Evolutionary conservation across 2,329 filamentous ascomycete species (phyloP), one percentile per base, ranked within the genome.

Genomic region (Colletotrichum sansevieriae): DNA sequence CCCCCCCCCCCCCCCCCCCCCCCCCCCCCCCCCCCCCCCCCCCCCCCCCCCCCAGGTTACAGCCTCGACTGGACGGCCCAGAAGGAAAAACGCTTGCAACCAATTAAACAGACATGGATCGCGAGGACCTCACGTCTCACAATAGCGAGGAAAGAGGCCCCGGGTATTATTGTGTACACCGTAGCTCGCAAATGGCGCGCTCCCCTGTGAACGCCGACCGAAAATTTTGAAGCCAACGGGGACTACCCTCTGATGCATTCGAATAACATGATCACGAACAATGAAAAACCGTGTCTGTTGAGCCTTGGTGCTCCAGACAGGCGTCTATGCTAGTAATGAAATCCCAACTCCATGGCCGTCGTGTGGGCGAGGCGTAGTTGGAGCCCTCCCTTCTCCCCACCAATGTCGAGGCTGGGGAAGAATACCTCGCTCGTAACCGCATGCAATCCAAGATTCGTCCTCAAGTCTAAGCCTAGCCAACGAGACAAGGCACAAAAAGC

Each of bases 81-180:
- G 9, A 35, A 25, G 25, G 20, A 10, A 22, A 15, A 52, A 33
- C 25, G 47, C 8, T 37, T 39, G 44, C 13, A 58, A 37, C n/a
- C 29, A 56, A 47, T 35, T 12, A 44, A 41, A 43, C 39, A 60
- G 22, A 63, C 25, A 69, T 55, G 35, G 33, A 71, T 65, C 54
- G 66, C 69, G 57, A 52, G 57, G 61, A 52, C 66, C 69, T 71
- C 66, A 71, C 65, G 44, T 71, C 69, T 65, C 65, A 61, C 61
- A 39, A 46, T 29, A 29, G 55, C 54, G 61, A 66, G 65, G 69
- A 63, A 71, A 66, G 69, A 65, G 69, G 65, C 41, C 57, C 62
- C 49, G 65, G 69, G 69, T 71, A 71, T 71, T 71, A 58, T 63
- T 68, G 64, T 46, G 35, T 68, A 58, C 51, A 68, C 35, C 52